Percentiles rank a stretch among this genome's conserved stretches.
These are phyloP conservation scores for Yamadazyma trypodendri DNA, from an alignment of 1,139 yeast species.

Conservation along the genomic window DNA sequence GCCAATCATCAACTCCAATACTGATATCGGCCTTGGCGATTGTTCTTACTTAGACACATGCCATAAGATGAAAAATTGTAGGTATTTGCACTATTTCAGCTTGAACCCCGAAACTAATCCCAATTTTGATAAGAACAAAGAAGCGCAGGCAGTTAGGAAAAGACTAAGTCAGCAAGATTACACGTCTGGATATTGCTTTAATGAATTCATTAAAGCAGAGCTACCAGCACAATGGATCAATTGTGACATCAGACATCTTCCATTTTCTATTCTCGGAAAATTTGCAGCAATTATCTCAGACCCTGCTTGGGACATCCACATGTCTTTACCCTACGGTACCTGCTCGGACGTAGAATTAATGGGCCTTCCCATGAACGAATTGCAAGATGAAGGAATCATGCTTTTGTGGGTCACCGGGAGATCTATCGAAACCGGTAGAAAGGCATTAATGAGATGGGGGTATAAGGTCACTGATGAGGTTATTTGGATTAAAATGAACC, in stretches of 20 bases:
- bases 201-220: conserved; percentile 26
- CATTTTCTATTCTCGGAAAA: conserved; percentile 70
- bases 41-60: conserved; percentile 94
- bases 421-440: conserved; percentile 83
- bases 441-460: conserved; percentile 79
- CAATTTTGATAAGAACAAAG: conserved; percentile 10
- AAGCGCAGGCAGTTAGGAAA: conserved; percentile 16
- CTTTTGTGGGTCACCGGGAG: conserved; percentile 95
- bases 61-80: conserved; percentile 76
- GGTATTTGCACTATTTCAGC: conserved; percentile 78
- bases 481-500: conserved; percentile 90
- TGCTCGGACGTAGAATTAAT: conserved; percentile 72
- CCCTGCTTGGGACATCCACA: conserved; percentile 88
- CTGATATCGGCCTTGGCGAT: conserved; percentile 79
- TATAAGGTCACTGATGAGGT: conserved; percentile 74
- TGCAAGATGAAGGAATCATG: conserved; percentile 82
- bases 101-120: conserved; percentile 40
- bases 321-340: conserved; percentile 77
- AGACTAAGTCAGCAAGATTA: conserved; percentile 38
- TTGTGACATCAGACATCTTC: conserved; percentile 75
- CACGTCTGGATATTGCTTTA: conserved; percentile 56
- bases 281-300: conserved; percentile 88
- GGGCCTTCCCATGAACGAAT: conserved; percentile 58
- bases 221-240: conserved; percentile 81
- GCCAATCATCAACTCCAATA: conserved; percentile 52